phyloP scores from a whole-genome alignment of 768 basidiomycete genomes.

The Termitomyces eurrhizus region DNA sequence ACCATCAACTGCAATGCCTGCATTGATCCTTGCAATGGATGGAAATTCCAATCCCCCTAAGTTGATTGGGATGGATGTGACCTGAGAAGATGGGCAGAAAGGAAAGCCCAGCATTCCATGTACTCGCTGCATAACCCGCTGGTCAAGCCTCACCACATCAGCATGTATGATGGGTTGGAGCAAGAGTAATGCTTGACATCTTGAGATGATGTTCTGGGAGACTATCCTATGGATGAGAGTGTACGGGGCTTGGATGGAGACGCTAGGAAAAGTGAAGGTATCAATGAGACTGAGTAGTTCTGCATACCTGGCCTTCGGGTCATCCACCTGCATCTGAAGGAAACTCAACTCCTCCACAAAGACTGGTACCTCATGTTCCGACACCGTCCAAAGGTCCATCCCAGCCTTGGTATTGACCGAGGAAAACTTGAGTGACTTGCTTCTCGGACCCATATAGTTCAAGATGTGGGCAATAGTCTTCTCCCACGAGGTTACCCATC shows the following conservation, averaged over 20 bases:
- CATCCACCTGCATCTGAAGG: too few relatives aligned
- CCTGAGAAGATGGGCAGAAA: conserved; percentile 8
- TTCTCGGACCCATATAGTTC: too few relatives aligned
- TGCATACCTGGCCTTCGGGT: too few relatives aligned
- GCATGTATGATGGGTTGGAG: conserved; percentile 11
- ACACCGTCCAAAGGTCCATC: too few relatives aligned
- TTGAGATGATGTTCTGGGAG: conserved; percentile 17
- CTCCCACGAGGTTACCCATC: background rate
- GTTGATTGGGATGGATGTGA: conserved; percentile 11
- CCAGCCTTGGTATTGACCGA: too few relatives aligned
- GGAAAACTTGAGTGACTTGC: too few relatives aligned
- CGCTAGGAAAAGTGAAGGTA: conserved; percentile 20
- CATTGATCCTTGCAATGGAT: conserved; percentile 19
- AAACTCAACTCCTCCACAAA: too few relatives aligned
- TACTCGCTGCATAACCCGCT: conserved; percentile 7
- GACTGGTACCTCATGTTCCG: too few relatives aligned
- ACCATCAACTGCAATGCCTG: conserved; percentile 14
- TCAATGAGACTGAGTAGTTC: too few relatives aligned
- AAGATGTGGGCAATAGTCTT: background rate
- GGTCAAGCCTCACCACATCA: conserved; percentile 18
- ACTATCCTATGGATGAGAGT: conserved; percentile 19
- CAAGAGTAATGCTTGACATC: conserved; percentile 14
- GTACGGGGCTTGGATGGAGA: conserved; percentile 12
- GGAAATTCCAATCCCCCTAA: conserved; percentile 20
- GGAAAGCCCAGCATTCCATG: conserved; percentile 22